Percentiles rank a stretch among this genome's conserved stretches.
These are phyloP conservation scores for Aspergillus fijiensis DNA, from an alignment of 2,329 filamentous ascomycete species.

Conservation along the genomic window DNA sequence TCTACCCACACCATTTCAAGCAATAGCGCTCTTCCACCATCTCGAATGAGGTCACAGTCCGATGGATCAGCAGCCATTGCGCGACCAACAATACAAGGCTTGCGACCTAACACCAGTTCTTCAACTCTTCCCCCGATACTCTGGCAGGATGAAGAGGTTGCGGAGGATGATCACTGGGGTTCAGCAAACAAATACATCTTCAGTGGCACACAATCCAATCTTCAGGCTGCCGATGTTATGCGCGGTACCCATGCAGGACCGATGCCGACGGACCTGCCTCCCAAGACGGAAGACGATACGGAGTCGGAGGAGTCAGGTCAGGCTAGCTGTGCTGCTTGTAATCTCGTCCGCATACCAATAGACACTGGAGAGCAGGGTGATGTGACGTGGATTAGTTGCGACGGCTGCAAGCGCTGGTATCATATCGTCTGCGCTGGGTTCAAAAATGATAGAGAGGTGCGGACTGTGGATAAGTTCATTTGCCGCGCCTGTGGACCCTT, in stretches of 20 bases:
- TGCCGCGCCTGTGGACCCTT: constrained; percentile 59
- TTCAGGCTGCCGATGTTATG: constrained; percentile 4
- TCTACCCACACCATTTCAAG: constrained; percentile 13
- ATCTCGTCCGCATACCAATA: constrained; percentile 53
- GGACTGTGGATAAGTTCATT: constrained; percentile 67
- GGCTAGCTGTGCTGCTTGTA: constrained; percentile 58
- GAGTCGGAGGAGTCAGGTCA: constrained; percentile 32
- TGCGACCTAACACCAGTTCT: constrained; percentile 41
- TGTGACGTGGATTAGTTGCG: constrained; percentile 64
- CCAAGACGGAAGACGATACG: constrained; percentile 32
- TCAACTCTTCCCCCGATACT: constrained; percentile 34
- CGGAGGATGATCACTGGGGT: constrained; percentile 14
- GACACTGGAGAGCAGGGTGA: constrained; percentile 55
- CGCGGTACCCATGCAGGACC: constrained; percentile 5
- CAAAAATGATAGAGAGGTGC: constrained; percentile 62
- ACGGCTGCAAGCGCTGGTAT: constrained; percentile 68
- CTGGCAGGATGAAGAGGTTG: constrained; percentile 33
- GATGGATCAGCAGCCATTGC: constrained; percentile 43
- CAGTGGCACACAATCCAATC: constrained; percentile 13
- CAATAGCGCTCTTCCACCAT: constrained; percentile 27
- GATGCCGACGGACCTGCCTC: constrained; percentile 18
- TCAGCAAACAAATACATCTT: constrained; percentile 11
- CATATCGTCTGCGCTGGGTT: constrained; percentile 68
- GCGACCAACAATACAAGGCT: constrained; percentile 36
- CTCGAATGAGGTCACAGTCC: constrained; percentile 43